Evolutionary conservation across 208 protist genomes (phyloP), one percentile per base, ranked within the genome.

Genomic region (Leishmania martiniquensis): DNA sequence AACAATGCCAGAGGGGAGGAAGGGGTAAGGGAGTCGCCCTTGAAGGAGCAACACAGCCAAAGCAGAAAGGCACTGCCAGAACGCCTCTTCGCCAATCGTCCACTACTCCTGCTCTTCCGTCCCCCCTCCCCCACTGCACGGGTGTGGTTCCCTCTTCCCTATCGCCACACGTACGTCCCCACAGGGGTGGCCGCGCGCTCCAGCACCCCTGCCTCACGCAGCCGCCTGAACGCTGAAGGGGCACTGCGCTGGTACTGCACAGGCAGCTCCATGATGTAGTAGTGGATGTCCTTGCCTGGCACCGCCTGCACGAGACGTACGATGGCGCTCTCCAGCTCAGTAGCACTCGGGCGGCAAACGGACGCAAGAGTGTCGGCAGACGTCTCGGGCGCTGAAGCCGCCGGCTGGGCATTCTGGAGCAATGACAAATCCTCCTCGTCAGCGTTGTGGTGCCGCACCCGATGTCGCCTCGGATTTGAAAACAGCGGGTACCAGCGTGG

Each of bases 361-460:
- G 47, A 45, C 34, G 52, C 70, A 29, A 20, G 20, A 37, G 34
- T 51, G 57, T 76, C 55, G 34, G 63, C 5, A 39, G 84, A 76
- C 77, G 70, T 78, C 44, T 54, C 32, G 32, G 66, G 67, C 3
- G 66, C 73, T 42, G 71, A 57, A 2, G 71, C 71, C 4, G 47
- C 69, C 10, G 69, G 72, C 15, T 69, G 47, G 25, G 76, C 65
- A 2, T 59, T 42, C 15, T 59, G 82, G 54, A 97, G 86, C 3
- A 96, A 60, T 34, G 85, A 91, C 49, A 97, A 76, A 49, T 97
- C 91, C 76, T 96, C 91, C 39, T 97, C 93, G 49, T 93, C 89
- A 1, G 87, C 44, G 68, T 91, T 81, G 82, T 97, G 93, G 1
- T 37, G 84, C 15, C 81, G 78, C 45, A 94, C 92, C 32, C 57